phyloP scores from a whole-genome alignment of 2,329 filamentous ascomycete species.

The Fusarium circinatum region DNA sequence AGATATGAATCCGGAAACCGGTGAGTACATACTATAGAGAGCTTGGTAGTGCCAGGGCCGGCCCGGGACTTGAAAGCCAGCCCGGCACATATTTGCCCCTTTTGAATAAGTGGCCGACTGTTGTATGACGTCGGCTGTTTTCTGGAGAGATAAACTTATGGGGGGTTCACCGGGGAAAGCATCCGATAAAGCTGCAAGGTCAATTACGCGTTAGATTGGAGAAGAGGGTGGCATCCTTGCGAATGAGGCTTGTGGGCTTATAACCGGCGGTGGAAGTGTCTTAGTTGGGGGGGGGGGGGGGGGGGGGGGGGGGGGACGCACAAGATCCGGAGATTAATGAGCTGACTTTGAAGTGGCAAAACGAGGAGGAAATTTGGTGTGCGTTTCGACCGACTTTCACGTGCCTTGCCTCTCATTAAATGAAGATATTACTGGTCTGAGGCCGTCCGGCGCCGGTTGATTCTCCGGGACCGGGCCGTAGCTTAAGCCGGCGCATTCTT shows the following conservation, averaged over 20 bases:
- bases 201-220: neutral
- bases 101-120: neutral
- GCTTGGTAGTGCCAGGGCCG: conserved; percentile 4
- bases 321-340: neutral
- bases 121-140: conserved; percentile 12
- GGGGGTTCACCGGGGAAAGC: neutral
- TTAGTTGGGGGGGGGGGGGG: neutral
- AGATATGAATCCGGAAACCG: neutral
- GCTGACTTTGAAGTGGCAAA: neutral
- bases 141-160: neutral
- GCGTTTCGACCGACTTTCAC: neutral
- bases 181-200: conserved; percentile 4
- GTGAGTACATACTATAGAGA: neutral
- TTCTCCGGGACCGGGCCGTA: conserved; percentile 16
- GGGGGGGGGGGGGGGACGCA: neutral
- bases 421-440: neutral
- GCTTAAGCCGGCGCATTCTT: neutral
- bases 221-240: neutral
- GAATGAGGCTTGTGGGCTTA: neutral
- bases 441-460: conserved; percentile 10
- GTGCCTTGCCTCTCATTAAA: neutral
- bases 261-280: conserved; percentile 19
- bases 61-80: conserved; percentile 1
- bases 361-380: neutral
- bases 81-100: neutral